Conservation (phyloP, 106 monocot species). For the Phalaenopsis equestris region DNA sequence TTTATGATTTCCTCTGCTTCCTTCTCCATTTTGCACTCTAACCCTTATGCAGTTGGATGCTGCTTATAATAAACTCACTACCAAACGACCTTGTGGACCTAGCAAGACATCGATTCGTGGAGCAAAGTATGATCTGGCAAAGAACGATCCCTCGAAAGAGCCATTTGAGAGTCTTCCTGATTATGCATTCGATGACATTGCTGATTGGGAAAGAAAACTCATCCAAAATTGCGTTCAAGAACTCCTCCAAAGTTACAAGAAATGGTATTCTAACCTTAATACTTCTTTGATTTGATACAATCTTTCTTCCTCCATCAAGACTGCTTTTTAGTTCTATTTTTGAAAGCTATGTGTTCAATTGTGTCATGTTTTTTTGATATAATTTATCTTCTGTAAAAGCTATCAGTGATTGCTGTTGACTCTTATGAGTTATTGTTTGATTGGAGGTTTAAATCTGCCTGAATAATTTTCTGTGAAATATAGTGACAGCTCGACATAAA, state of each 20-base stretch:
- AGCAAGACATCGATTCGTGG: constrained; percentile 67
- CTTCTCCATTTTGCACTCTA: background rate
- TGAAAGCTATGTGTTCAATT: background rate
- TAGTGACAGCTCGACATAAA: too few species aligned
- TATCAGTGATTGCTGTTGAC: too few species aligned
- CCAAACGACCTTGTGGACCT: constrained; percentile 75
- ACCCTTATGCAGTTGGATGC: constrained; percentile 35
- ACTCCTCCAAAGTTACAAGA: constrained; percentile 35
- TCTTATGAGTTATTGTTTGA: too few species aligned
- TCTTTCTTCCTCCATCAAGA: background rate
- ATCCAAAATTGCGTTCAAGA: constrained; percentile 60
- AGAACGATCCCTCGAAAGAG: constrained; percentile 71
- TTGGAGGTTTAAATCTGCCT: too few species aligned
- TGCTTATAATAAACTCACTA: constrained; percentile 51
- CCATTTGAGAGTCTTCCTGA: constrained; percentile 76
- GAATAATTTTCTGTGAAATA: too few species aligned
- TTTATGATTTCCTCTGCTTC: background rate
- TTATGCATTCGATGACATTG: constrained; percentile 46
- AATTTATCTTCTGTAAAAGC: too few species aligned
- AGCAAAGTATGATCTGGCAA: constrained; percentile 81
- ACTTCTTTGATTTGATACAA: background rate
- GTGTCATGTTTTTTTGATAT: background rate
- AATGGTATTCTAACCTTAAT: background rate
- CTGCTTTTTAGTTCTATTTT: background rate
- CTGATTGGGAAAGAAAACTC: constrained; percentile 60